Evolutionary conservation across 257 asterid genomes (phyloP), one percentile per base, ranked within the genome.

Genomic region (Fraxinus anomala): DNA sequence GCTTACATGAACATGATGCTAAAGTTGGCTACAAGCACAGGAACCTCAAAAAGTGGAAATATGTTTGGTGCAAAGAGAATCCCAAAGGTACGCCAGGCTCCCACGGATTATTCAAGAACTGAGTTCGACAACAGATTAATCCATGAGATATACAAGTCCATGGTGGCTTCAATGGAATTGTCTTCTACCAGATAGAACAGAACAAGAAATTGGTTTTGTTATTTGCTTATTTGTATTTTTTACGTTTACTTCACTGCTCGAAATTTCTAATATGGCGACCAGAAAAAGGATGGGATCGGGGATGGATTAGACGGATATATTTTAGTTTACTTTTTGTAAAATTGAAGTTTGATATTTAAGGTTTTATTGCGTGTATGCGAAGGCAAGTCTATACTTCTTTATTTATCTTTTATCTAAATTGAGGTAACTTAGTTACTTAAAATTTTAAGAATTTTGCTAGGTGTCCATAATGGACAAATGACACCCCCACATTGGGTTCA

Each of bases 121-220:
- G 92, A 90, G 39, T 91, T 92, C 51, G 93, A 92, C 19, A 88
- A 88, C 51, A 83, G 97, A 73, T 82, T 92, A 79, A 37, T 89
- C 24, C 84, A 87, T 78, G 97, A 92, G 92, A 92, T 92, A 19
- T 92, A 92, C n/a, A 92, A 92, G 36, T 88, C 92, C 21, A 70
- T 89, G 90, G 88, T 85, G 9, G 82, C 87, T 61, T 88, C 96
- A 16, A 70, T 87, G 82, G 97, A 92, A 44, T 72, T 89, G 84
- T 77, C 65, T 19, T 54, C 65, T n/a, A 19, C 26, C 12, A n/a
- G 65, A 54, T 54, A 54, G 65, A 54, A n/a, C n/a, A 54, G 12
- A 54, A 54, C 65, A 54, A 54, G 0, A 6, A 54, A 17, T 3
- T 54, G 0, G 23, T 17, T 54, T n/a, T 54, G 26, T 54, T 54